phyloP scores from a whole-genome alignment of 176 grass and related monocot genomes.

The Bolboschoenus planiculmis region DNA sequence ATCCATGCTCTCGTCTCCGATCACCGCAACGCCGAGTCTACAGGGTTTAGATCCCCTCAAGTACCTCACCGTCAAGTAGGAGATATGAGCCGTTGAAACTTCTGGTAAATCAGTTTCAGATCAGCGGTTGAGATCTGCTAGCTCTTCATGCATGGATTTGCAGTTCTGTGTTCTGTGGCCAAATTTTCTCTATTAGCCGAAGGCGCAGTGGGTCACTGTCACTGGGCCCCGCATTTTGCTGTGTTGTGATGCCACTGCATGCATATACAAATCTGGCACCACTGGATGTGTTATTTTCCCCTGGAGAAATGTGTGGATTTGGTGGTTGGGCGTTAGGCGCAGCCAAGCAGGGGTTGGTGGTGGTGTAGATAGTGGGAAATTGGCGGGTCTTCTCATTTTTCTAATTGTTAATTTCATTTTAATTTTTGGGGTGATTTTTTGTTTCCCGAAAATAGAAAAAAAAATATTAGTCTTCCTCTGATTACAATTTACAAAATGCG shows the following conservation, averaged over 20 bases:
- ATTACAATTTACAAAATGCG: neutral
- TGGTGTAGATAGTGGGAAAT: slow-evolving; percentile 11
- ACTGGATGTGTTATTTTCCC: neutral
- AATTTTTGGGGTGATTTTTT: slow-evolving; percentile 21
- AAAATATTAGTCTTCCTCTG: neutral
- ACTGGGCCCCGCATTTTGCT: neutral
- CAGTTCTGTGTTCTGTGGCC: neutral
- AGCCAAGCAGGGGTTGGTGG: neutral
- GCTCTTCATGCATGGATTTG: neutral
- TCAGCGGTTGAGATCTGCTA: neutral
- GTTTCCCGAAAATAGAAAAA: slow-evolving; percentile 6
- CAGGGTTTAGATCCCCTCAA: neutral
- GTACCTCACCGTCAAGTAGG: neutral
- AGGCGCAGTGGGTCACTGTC: neutral
- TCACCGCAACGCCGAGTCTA: slow-evolving; percentile 26
- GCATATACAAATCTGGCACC: too few relatives aligned
- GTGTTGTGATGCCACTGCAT: neutral
- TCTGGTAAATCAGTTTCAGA: neutral
- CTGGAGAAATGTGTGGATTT: neutral
- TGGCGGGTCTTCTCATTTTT: neutral
- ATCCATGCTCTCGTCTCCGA: slow-evolving; percentile 86
- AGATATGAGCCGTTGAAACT: neutral
- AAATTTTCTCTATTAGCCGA: neutral
- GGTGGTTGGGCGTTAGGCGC: neutral
- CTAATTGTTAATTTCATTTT: slow-evolving; percentile 12